Evolutionary conservation across 1,284 basidiomycete genomes (phyloP).

Genomic region (Leccinum fallax): DNA sequence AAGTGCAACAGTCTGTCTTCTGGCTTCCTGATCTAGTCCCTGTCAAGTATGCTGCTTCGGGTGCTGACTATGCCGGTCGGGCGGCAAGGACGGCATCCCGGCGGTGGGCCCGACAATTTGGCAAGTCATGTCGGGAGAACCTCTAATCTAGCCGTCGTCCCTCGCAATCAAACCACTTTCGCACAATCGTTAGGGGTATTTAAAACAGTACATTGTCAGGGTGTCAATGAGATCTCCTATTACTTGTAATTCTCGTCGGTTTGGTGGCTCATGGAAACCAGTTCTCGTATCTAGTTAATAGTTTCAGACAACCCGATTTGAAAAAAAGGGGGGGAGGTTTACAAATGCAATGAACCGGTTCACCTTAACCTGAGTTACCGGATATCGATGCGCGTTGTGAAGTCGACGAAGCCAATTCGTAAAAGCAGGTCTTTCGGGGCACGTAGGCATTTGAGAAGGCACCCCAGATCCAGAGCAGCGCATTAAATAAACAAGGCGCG

Average conservation of each 20-base stretch:
- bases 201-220: conserved; percentile 7
- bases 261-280: conserved; percentile 8
- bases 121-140: conserved; percentile 1
- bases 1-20: background rate
- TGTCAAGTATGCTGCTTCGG: background rate
- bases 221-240: background rate
- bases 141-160: conserved; percentile 1
- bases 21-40: background rate
- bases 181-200: background rate
- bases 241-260: background rate
- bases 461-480: conserved; percentile 36
- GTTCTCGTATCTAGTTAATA: conserved; percentile 1
- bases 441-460: conserved; percentile 14
- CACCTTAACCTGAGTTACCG: conserved; percentile 7
- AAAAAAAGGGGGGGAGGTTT: background rate
- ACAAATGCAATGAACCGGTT: conserved; percentile 8
- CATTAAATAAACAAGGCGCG: conserved; percentile 13
- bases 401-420: conserved; percentile 5
- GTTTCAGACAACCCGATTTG: conserved; percentile 2
- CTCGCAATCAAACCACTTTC: background rate
- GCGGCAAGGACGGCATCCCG: background rate
- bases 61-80: background rate
- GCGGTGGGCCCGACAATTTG: background rate
- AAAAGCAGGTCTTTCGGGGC: conserved; percentile 5
- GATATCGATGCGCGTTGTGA: conserved; percentile 6